Evolutionary conservation across 345 rosid species (phyloP).

Genomic region (Cardamine resedifolia): DNA sequence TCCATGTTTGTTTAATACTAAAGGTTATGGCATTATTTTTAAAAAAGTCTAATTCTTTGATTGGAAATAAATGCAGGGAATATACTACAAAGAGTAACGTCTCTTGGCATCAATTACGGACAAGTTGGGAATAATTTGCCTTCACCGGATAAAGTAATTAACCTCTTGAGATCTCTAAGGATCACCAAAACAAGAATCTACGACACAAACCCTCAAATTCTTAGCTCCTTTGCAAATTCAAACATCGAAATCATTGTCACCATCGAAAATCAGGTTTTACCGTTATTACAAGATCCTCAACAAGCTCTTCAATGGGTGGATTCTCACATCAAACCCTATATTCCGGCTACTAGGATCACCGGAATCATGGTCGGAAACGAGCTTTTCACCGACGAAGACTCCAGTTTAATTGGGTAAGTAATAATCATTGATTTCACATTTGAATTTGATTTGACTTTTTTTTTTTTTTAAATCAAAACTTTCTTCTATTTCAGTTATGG

Average conservation of each 20-base stretch:
- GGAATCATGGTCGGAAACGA: conserved; percentile 82
- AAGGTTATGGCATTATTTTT: background rate
- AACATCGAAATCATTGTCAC: conserved; percentile 75
- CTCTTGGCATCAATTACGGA: conserved; percentile 89
- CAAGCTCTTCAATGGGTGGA: conserved; percentile 80
- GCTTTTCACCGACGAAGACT: conserved; percentile 53
- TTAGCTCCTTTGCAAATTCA: conserved; percentile 72
- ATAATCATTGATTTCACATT: background rate
- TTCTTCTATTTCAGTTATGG: background rate
- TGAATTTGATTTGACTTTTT: too few relatives aligned
- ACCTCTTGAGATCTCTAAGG: conserved; percentile 62
- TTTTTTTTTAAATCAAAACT: too few relatives aligned
- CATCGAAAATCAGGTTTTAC: conserved; percentile 68
- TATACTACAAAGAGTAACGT: conserved; percentile 46
- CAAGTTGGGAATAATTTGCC: conserved; percentile 83
- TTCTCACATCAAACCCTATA: conserved; percentile 65
- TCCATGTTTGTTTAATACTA: background rate
- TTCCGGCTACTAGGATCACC: conserved; percentile 67
- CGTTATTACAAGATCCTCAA: conserved; percentile 58
- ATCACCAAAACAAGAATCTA: conserved; percentile 76
- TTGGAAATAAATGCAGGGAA: conserved; percentile 40
- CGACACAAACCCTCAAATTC: conserved; percentile 76
- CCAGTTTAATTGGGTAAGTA: conserved; percentile 39
- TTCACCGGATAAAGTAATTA: conserved; percentile 64
- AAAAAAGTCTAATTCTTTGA: background rate